Evolutionary conservation across 2,329 filamentous ascomycete genomes (phyloP), one percentile per base, ranked within the genome.

Genomic region (Fusarium metavorans): DNA sequence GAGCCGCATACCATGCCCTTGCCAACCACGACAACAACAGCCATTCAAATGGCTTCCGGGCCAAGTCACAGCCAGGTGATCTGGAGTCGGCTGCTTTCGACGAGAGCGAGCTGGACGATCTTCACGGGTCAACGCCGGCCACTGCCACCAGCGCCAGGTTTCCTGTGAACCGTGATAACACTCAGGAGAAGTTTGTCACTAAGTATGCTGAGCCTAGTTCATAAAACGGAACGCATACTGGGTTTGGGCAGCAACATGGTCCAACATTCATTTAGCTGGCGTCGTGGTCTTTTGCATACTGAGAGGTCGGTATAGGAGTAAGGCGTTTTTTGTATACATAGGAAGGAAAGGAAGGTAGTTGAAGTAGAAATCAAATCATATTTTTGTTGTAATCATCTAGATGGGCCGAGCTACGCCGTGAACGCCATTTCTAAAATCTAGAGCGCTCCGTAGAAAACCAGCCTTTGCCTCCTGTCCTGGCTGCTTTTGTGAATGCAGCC

Each of bases 81-180:
- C 82, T 93, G 6, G 91, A 93, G 80, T 88, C 90, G 1, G 89
- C 86, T 3, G 90, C 92, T 76, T 92, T 92, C 76, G 90, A 92
- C 74, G 91, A 92, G 84, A 90, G 86, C 73, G 90, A 92, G 80
- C 81, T 93, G 50, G 90, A 92, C 68, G 89, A 92, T 70, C 81
- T 93, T 43, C 88, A 90, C 72, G 82, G 87, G 35, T 80, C 84
- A 41, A 87, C 87, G 25, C 88, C 89, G 1, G 84, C 81, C 20
- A 81, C 80, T 30, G 75, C 83, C 50, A 81, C 82, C 27, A 83
- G 85, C 50, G 84, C 86, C 66, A 85, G 85, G 73, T 92, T 92
- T 79, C 88, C 86, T 66, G 83, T 91, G 10, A 90, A 89, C 20
- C 88, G 85, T 20, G 89, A 86, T 61, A 91, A 91, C 20, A 68